phyloP scores from a whole-genome alignment of 2,329 filamentous ascomycete genomes.

The Fusarium azukiicola region DNA sequence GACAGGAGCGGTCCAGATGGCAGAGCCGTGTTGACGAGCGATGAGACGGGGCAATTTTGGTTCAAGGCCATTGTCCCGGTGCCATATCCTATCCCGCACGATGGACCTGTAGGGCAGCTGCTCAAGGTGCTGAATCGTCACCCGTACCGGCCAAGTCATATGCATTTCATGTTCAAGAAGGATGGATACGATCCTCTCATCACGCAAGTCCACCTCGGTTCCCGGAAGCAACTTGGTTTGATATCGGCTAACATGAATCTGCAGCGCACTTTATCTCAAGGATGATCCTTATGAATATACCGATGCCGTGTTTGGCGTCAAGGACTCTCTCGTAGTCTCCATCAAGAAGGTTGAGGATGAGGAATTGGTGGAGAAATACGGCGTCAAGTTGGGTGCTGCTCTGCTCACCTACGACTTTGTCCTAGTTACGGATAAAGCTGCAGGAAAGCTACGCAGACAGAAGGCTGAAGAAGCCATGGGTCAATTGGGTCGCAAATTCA shows the following conservation, averaged over 20 bases:
- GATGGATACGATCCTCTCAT: constrained; percentile 39
- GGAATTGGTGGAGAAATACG: no score
- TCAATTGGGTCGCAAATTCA: no score
- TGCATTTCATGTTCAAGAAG: constrained; percentile 92
- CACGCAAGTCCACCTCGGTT: constrained; percentile 17
- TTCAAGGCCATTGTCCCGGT: constrained; percentile 93
- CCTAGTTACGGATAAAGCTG: no score
- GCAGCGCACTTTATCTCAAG: constrained; percentile 33
- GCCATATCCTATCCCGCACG: constrained; percentile 91
- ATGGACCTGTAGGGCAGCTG: constrained; percentile 90
- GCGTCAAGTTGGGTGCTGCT: no score
- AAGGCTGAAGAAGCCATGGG: no score
- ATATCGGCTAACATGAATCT: background rate
- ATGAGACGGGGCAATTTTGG: constrained; percentile 75
- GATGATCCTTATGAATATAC: constrained; percentile 36
- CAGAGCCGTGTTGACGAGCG: constrained; percentile 55
- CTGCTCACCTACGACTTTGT: no score
- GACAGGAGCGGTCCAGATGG: constrained; percentile 69
- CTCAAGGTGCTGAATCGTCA: constrained; percentile 85
- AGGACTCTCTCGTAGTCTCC: constrained; percentile 28
- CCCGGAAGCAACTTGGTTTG: background rate
- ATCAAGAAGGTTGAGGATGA: no score
- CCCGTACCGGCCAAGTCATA: constrained; percentile 87
- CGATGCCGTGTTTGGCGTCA: constrained; percentile 38
- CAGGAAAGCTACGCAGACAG: no score